A percentile compares a stretch with the other conserved stretches of the same genome.
Evolutionary conservation across 2,329 filamentous ascomycete genomes (phyloP).

Genomic region (Pseudocercospora eumusae): DNA sequence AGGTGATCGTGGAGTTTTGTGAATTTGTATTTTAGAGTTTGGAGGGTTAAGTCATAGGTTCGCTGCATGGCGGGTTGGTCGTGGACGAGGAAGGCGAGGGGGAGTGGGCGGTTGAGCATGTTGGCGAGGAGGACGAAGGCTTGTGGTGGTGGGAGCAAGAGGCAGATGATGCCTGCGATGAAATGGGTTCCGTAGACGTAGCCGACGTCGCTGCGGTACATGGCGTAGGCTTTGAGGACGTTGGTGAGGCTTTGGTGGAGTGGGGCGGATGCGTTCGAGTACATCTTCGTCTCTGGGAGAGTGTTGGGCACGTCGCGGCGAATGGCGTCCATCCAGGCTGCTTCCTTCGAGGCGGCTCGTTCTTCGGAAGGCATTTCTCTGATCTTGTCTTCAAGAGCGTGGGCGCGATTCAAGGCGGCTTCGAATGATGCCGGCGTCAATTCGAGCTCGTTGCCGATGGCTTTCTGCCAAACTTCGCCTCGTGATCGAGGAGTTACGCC

Average conservation of each 20-base stretch:
- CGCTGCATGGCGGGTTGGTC: constrained; percentile 69
- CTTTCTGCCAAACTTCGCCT: constrained; percentile 67
- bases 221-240: constrained; percentile 74
- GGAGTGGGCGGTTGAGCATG: constrained; percentile 72
- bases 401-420: constrained; percentile 68
- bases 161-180: constrained; percentile 69
- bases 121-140: constrained; percentile 75
- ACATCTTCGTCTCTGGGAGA: constrained; percentile 73
- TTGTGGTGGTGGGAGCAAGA: constrained; percentile 66
- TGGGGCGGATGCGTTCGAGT: constrained; percentile 63
- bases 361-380: constrained; percentile 49
- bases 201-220: constrained; percentile 80
- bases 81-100: constrained; percentile 71
- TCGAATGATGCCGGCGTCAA: constrained; percentile 67
- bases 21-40: constrained; percentile 66
- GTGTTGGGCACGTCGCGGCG: constrained; percentile 65
- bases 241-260: constrained; percentile 69
- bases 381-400: constrained; percentile 61
- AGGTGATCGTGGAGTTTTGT: constrained; percentile 66
- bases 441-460: constrained; percentile 72
- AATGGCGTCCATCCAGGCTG: constrained; percentile 65
- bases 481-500: constrained; percentile 72
- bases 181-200: constrained; percentile 75
- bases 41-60: constrained; percentile 68
- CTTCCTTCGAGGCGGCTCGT: constrained; percentile 53